A percentile compares a stretch with the other conserved stretches of the same genome.
Evolutionary conservation across 305 asterid genomes (phyloP).

Genomic region (Ajuga reptans): DNA sequence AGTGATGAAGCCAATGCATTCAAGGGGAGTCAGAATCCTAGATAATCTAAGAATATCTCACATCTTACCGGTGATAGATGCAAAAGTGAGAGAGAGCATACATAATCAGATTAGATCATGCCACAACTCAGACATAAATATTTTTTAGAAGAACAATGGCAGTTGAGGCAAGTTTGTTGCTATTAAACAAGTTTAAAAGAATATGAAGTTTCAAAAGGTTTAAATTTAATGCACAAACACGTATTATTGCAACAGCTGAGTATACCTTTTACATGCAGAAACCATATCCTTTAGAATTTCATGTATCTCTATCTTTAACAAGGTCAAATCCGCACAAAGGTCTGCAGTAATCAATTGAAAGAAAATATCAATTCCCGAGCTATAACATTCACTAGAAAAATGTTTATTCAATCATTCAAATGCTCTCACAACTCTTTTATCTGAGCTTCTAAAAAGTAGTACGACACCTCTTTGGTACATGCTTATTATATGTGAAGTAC

Average conservation of each 20-base stretch:
- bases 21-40: slow-evolving; percentile 11
- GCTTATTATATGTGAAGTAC: too few species aligned
- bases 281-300: slow-evolving; percentile 93
- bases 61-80: background rate
- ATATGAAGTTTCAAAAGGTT: background rate
- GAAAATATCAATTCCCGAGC: slow-evolving; percentile 2
- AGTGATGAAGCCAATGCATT: slow-evolving; percentile 1
- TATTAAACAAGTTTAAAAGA: background rate
- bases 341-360: slow-evolving; percentile 27
- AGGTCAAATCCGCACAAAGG: slow-evolving; percentile 79
- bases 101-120: background rate
- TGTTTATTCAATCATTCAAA: slow-evolving; percentile 5
- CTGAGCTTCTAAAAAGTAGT: slow-evolving; percentile 62
- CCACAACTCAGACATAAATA: background rate
- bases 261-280: slow-evolving; percentile 73
- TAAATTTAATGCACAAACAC: slow-evolving; percentile 5
- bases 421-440: slow-evolving; percentile 40
- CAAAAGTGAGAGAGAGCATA: background rate
- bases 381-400: slow-evolving; percentile 3
- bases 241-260: slow-evolving; percentile 10
- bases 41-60: background rate
- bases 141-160: background rate
- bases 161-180: background rate
- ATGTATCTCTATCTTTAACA: slow-evolving; percentile 91
- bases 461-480: too few species aligned